Conservation (phyloP, 305 asterid genomes). For the Ajuga reptans region DNA sequence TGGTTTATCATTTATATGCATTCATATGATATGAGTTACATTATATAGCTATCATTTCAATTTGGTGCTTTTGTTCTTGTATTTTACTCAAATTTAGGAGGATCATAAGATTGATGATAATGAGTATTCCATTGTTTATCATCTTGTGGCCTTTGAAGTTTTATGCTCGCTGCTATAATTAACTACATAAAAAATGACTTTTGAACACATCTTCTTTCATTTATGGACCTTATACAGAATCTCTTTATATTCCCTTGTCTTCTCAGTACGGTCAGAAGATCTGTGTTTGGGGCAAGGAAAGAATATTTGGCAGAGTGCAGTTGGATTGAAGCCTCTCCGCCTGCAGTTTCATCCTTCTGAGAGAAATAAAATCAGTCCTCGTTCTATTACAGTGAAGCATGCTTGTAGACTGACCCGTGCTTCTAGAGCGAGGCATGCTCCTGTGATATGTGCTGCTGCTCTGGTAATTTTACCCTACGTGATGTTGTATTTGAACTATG, state of each 20-base stretch:
- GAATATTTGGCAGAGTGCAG: constrained; percentile 19
- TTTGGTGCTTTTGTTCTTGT: not conserved
- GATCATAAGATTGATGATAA: not conserved
- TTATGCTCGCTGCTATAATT: not conserved
- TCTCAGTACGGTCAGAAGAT: constrained; percentile 31
- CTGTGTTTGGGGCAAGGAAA: constrained; percentile 27
- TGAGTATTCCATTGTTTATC: not conserved
- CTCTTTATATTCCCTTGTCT: constrained; percentile 19
- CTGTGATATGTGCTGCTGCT: constrained; percentile 48
- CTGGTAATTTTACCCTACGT: constrained; percentile 36
- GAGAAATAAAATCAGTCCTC: constrained; percentile 17
- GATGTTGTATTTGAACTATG: not conserved
- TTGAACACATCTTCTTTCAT: not conserved
- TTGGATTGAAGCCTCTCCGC: constrained; percentile 32
- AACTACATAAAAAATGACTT: not conserved
- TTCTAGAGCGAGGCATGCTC: constrained; percentile 29
- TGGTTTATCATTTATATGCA: constrained; percentile 4
- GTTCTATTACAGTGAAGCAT: constrained; percentile 21
- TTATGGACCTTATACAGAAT: not conserved
- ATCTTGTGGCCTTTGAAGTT: not conserved
- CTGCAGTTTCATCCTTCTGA: constrained; percentile 32
- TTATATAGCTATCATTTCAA: not conserved
- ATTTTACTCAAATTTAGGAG: not conserved
- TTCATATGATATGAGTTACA: not conserved
- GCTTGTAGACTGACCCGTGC: constrained; percentile 21